Evolutionary conservation across 805 yeast species (phyloP).

Genomic region (Myxozyma geophila): DNA sequence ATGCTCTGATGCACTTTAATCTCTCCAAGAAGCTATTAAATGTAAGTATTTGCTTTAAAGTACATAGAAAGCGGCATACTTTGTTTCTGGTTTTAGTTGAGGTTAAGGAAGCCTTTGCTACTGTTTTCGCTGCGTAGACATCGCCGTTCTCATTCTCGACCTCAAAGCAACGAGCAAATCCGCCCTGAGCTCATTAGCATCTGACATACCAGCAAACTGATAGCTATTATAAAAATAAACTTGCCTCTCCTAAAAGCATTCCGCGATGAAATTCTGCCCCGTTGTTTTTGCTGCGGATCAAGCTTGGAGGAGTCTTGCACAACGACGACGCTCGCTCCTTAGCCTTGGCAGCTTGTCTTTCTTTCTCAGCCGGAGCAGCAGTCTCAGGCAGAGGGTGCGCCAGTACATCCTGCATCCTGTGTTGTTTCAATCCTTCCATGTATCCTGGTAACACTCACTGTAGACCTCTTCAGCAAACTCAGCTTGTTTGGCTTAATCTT

Average conservation of each 20-base stretch:
- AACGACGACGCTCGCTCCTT: conserved; percentile 87
- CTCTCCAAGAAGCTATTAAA: conserved; percentile 77
- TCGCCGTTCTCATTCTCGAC: conserved; percentile 88
- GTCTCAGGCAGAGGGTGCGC: background rate
- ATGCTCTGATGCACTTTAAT: conserved; percentile 92
- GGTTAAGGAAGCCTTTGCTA: conserved; percentile 91
- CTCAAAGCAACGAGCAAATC: conserved; percentile 97
- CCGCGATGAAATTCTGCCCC: conserved; percentile 94
- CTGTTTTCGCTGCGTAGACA: conserved; percentile 94
- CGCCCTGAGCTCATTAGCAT: conserved; percentile 56
- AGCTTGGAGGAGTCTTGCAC: conserved; percentile 95
- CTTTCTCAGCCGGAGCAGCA: conserved; percentile 6
- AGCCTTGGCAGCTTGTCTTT: conserved; percentile 59
- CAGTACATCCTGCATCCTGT: conserved; percentile 10
- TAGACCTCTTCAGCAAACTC: no score
- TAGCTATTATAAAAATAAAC: background rate
- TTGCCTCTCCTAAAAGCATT: conserved; percentile 76
- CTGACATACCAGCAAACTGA: background rate
- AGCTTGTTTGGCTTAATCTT: background rate
- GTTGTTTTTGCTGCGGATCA: conserved; percentile 74
- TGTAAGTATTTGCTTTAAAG: background rate
- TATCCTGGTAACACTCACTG: background rate
- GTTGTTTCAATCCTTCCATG: conserved; percentile 4
- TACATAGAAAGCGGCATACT: conserved; percentile 14
- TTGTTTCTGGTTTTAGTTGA: conserved; percentile 83